A percentile compares a stretch with the other conserved stretches of the same genome.
Evolutionary conservation across 495 filamentous ascomycete species (phyloP).

Genomic region (Immersiella caudata): DNA sequence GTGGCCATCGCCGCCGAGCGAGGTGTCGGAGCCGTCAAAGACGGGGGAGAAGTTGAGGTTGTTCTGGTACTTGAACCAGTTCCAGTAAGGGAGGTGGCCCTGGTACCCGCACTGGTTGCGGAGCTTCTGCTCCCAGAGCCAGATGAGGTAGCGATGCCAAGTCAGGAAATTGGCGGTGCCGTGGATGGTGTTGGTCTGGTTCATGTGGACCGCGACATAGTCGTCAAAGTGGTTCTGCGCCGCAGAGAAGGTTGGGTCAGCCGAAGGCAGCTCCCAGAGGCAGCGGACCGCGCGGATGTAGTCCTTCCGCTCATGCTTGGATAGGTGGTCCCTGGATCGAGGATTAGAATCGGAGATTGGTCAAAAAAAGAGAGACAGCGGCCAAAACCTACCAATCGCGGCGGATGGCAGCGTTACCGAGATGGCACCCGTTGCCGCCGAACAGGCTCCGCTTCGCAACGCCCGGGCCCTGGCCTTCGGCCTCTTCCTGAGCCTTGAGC

Average conservation of each 20-base stretch:
- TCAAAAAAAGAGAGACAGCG: not conserved
- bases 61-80: slow-evolving; percentile 18
- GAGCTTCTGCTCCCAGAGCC: slow-evolving; percentile 64
- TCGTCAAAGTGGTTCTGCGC: slow-evolving; percentile 59
- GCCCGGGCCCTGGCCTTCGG: not conserved
- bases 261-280: slow-evolving; percentile 54
- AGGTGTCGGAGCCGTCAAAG: slow-evolving; percentile 15
- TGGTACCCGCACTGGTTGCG: slow-evolving; percentile 68
- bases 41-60: slow-evolving; percentile 7
- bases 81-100: slow-evolving; percentile 42
- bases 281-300: slow-evolving; percentile 68
- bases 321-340: slow-evolving; percentile 48
- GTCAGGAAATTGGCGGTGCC: slow-evolving; percentile 43
- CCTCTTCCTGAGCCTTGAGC: not conserved
- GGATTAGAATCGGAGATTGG: not conserved
- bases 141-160: slow-evolving; percentile 71
- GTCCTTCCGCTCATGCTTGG: slow-evolving; percentile 48
- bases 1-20: slow-evolving; percentile 9
- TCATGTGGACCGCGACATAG: slow-evolving; percentile 66
- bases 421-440: not conserved
- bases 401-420: slow-evolving; percentile 5
- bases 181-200: slow-evolving; percentile 63
- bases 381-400: slow-evolving; percentile 16
- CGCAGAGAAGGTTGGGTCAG: slow-evolving; percentile 28
- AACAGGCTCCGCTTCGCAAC: not conserved